phyloP scores from a whole-genome alignment of 2,329 filamentous ascomycete genomes.

The Aspergillus pseudoterreus region DNA sequence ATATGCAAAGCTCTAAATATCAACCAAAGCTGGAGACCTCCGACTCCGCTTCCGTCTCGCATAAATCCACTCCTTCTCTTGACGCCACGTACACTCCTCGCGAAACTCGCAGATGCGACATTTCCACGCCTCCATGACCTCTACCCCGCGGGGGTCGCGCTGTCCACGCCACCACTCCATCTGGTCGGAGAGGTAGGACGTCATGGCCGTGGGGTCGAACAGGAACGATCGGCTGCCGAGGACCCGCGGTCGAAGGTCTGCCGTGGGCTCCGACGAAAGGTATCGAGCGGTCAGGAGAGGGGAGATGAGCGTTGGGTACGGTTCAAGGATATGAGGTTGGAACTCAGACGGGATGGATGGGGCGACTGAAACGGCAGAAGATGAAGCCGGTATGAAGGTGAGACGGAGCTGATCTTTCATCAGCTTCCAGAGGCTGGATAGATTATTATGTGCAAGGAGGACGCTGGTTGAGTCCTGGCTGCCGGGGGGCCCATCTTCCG shows the following conservation, averaged over 20 bases:
- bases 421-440: conserved; percentile 57
- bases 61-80: conserved; percentile 61
- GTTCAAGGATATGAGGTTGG: conserved; percentile 31
- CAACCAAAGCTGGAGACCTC: conserved; percentile 11
- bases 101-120: conserved; percentile 81
- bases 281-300: conserved; percentile 44
- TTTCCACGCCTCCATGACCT: conserved; percentile 82
- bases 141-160: conserved; percentile 68
- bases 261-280: conserved; percentile 32
- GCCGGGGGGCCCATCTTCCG: conserved; percentile 16
- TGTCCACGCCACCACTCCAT: conserved; percentile 88
- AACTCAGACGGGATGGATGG: conserved; percentile 29
- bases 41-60: conserved; percentile 29
- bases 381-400: conserved; percentile 42
- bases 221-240: conserved; percentile 60
- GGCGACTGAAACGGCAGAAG: conserved; percentile 16
- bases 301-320: conserved; percentile 40
- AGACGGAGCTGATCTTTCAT: conserved; percentile 59
- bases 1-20: conserved; percentile 1
- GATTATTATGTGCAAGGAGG: conserved; percentile 56
- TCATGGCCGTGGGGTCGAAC: conserved; percentile 62
- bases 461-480: conserved; percentile 49
- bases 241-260: conserved; percentile 20
- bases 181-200: conserved; percentile 63
- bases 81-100: conserved; percentile 73